Percentiles rank a stretch among this genome's conserved stretches.
Evolutionary conservation across 805 yeast species (phyloP).

Genomic region (Kuraishia piskuri): DNA sequence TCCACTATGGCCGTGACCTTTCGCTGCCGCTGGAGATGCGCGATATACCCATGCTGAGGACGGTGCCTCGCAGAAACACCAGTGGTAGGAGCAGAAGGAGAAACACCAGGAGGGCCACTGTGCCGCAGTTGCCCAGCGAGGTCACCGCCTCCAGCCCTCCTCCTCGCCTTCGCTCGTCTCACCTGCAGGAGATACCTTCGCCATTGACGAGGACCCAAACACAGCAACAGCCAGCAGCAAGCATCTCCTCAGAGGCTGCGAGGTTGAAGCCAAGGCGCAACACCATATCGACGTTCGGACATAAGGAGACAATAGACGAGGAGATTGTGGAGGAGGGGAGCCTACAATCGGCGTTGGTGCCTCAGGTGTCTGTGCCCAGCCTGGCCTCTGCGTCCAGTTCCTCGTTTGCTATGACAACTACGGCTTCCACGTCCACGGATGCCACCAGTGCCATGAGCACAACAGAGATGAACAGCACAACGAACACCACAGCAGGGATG

Average conservation of each 20-base stretch:
- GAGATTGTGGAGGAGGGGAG: background rate
- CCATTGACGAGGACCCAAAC: background rate
- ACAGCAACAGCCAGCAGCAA: background rate
- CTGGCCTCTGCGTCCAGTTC: background rate
- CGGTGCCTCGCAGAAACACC: conserved; percentile 18
- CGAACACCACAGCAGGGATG: background rate
- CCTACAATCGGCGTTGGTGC: background rate
- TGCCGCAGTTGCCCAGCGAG: background rate
- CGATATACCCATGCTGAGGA: conserved; percentile 17
- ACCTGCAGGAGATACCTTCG: background rate
- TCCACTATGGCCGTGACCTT: conserved; percentile 22
- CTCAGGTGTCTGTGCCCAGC: background rate
- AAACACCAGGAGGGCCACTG: background rate
- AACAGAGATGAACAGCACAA: background rate
- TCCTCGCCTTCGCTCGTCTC: no score
- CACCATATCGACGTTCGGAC: conserved; percentile 2
- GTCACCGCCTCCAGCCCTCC: background rate
- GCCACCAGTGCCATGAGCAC: background rate
- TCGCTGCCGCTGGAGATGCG: conserved; percentile 22
- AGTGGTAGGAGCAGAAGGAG: conserved; percentile 3
- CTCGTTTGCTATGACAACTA: background rate
- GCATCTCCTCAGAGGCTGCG: background rate
- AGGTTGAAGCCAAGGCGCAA: background rate
- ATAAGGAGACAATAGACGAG: background rate
- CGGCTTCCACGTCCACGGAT: background rate